Percentiles rank a stretch among this genome's conserved stretches.
phyloP scores from a whole-genome alignment of 73 alveolate genomes.

The Chromera velia region DNA sequence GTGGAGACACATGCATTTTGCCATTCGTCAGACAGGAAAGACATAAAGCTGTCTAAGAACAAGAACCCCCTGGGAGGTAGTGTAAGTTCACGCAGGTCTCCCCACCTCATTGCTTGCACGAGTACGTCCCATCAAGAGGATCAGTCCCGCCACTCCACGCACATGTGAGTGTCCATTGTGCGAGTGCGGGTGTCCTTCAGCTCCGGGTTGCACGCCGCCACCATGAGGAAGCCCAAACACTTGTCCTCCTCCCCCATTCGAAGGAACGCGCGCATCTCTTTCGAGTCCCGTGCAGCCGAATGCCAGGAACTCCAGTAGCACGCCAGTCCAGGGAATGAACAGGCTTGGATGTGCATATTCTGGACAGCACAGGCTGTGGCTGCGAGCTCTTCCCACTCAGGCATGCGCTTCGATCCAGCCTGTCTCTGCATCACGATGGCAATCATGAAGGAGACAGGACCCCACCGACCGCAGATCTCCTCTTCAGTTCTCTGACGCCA shows the following conservation, averaged over 20 bases:
- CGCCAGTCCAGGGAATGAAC: slow-evolving; percentile 3
- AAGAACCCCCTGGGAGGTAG: too few relatives aligned
- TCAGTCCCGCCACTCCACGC: slow-evolving; percentile 6
- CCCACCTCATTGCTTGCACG: too few relatives aligned
- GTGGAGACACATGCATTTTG: too few relatives aligned
- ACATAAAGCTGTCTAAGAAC: too few relatives aligned
- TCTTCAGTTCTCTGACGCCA: slow-evolving; percentile 13
- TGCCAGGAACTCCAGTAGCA: slow-evolving; percentile 31
- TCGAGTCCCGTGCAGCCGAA: neutral
- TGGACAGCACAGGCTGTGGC: slow-evolving; percentile 24
- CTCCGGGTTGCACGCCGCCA: neutral
- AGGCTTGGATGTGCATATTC: slow-evolving; percentile 15
- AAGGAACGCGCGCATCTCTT: slow-evolving; percentile 4
- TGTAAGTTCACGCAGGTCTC: too few relatives aligned
- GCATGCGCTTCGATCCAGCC: slow-evolving; percentile 14
- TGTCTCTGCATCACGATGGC: slow-evolving; percentile 23
- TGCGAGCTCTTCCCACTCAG: slow-evolving; percentile 20
- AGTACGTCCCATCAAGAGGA: too few relatives aligned
- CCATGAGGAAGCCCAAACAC: slow-evolving; percentile 23
- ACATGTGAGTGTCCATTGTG: neutral
- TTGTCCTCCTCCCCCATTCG: slow-evolving; percentile 8
- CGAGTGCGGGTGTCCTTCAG: neutral
- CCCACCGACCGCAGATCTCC: slow-evolving; percentile 14
- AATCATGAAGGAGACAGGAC: slow-evolving; percentile 18
- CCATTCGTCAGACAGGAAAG: too few relatives aligned